Percentiles rank a stretch among this genome's conserved stretches.
phyloP scores from a whole-genome alignment of 148 eudicot genomes.

The Beta vulgaris region DNA sequence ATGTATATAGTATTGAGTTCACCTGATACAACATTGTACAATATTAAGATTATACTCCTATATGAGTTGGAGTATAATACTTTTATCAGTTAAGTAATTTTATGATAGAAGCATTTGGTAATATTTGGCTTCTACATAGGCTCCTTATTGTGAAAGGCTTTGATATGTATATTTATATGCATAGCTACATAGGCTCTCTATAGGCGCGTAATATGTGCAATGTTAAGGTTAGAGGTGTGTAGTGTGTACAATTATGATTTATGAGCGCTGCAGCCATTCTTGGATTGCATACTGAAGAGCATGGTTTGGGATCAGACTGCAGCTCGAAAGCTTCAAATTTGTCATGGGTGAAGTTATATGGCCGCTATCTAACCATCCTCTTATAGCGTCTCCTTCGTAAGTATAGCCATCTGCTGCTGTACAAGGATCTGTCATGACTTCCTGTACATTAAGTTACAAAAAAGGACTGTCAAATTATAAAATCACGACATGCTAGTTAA shows the following conservation, averaged over 20 bases:
- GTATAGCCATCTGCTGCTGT: conserved; percentile 91
- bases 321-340: conserved; percentile 61
- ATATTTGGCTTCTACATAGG: neutral
- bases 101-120: neutral
- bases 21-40: too few relatives aligned
- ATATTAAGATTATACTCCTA: too few relatives aligned
- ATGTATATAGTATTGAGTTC: too few relatives aligned
- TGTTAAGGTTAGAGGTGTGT: neutral
- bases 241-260: conserved; percentile 15
- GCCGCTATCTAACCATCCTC: conserved; percentile 75
- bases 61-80: too few relatives aligned
- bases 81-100: too few relatives aligned
- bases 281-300: conserved; percentile 80
- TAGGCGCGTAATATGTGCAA: conserved; percentile 16
- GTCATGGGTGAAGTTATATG: conserved; percentile 90
- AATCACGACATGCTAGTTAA: neutral
- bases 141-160: neutral
- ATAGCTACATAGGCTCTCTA: neutral
- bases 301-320: conserved; percentile 66
- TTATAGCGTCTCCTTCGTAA: conserved; percentile 79
- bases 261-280: conserved; percentile 61
- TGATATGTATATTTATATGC: neutral
- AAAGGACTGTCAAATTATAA: neutral
- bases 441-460: conserved; percentile 40
- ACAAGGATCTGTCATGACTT: conserved; percentile 76